Conservation (phyloP, 164 flowering plant genomes). For the Saururus chinensis region DNA sequence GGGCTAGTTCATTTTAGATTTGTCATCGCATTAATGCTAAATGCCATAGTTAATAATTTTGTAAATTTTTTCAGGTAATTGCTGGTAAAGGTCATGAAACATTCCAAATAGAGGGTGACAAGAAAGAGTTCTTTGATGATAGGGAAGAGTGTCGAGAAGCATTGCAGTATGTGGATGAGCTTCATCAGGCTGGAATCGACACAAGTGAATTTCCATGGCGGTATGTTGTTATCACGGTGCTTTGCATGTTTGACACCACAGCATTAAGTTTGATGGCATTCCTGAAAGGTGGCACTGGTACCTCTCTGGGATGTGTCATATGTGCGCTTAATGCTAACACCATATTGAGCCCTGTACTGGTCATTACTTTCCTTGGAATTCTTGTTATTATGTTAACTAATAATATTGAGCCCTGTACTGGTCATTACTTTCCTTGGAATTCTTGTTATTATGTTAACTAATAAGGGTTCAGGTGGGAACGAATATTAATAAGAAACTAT, state of each 20-base stretch:
- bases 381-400: too few relatives aligned
- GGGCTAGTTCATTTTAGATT: too few relatives aligned
- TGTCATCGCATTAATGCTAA: background rate
- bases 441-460: too few relatives aligned
- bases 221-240: slow-evolving; percentile 22
- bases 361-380: too few relatives aligned
- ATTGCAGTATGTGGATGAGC: slow-evolving; percentile 89
- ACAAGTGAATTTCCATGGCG: slow-evolving; percentile 98
- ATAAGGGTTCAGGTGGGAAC: too few relatives aligned
- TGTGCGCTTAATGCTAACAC: too few relatives aligned
- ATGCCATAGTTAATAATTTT: background rate
- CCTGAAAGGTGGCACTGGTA: too few relatives aligned
- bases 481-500: too few relatives aligned
- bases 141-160: slow-evolving; percentile 98
- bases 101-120: slow-evolving; percentile 74
- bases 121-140: slow-evolving; percentile 83
- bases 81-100: slow-evolving; percentile 96
- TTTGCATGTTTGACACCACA: background rate
- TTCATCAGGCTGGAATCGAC: slow-evolving; percentile 95
- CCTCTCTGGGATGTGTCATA: too few relatives aligned
- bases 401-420: too few relatives aligned
- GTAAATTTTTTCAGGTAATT: slow-evolving; percentile 53
- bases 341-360: too few relatives aligned
- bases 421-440: too few relatives aligned
- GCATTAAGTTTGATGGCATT: background rate